Conservation (phyloP, 371 early-diverging fungal species). For the Mortierella sp. region DNA sequence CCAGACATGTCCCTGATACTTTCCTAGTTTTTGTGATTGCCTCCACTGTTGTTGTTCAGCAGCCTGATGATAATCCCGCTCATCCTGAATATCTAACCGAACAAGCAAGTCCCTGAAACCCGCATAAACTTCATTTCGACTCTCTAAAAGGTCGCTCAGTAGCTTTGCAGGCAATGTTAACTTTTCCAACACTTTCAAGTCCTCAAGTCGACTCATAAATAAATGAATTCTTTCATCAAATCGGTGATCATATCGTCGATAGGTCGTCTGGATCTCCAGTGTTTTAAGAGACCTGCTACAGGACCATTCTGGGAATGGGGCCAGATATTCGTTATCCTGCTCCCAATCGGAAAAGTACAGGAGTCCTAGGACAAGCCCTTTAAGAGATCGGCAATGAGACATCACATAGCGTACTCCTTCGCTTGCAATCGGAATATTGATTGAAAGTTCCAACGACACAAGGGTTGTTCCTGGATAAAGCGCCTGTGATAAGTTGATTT, state of each 20-base stretch:
- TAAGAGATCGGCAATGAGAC: constrained; percentile 22
- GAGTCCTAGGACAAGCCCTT: constrained; percentile 21
- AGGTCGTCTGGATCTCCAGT: constrained; percentile 22
- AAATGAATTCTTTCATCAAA: constrained; percentile 23
- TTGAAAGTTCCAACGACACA: constrained; percentile 21
- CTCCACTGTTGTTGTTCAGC: background rate
- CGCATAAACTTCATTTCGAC: constrained; percentile 15
- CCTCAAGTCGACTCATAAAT: constrained; percentile 29
- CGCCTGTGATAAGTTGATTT: background rate
- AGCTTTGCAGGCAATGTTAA: constrained; percentile 24
- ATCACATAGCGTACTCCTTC: constrained; percentile 22
- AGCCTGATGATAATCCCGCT: background rate
- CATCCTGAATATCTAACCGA: constrained; percentile 11
- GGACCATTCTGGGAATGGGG: constrained; percentile 24
- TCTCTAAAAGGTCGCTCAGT: constrained; percentile 35
- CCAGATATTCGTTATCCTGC: too few species aligned
- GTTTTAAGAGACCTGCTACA: constrained; percentile 17
- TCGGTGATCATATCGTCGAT: constrained; percentile 17
- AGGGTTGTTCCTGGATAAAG: constrained; percentile 24
- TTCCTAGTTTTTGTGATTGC: background rate
- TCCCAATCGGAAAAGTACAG: constrained; percentile 27
- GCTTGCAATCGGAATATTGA: constrained; percentile 6
- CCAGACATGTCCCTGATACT: constrained; percentile 6
- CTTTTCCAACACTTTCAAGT: constrained; percentile 16
- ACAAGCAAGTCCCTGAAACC: constrained; percentile 19